phyloP scores from a whole-genome alignment of 108 stramenopile species.

The Discostella stelligeroides region DNA sequence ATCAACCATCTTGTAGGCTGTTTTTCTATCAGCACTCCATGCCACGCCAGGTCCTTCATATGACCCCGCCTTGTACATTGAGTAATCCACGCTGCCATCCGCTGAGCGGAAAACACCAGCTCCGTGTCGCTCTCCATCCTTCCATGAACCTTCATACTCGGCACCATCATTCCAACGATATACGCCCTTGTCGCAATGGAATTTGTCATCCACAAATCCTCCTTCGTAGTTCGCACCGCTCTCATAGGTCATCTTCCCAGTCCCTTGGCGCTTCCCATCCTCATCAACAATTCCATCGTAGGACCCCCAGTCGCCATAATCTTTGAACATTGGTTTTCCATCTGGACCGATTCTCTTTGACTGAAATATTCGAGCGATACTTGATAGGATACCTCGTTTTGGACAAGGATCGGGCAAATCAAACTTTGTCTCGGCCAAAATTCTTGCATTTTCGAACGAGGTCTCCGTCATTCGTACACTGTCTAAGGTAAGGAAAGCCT shows the following conservation, averaged over 20 bases:
- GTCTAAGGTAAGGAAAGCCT: constrained; percentile 2
- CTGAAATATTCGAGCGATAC: constrained; percentile 7
- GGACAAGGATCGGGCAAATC: constrained; percentile 4
- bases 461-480: constrained; percentile 10
- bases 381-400: constrained; percentile 7
- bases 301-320: constrained; percentile 37
- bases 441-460: constrained; percentile 1
- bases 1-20: constrained; percentile 2
- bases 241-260: constrained; percentile 37
- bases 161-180: constrained; percentile 28
- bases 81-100: constrained; percentile 23
- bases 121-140: constrained; percentile 21
- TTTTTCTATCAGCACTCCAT: constrained; percentile 23
- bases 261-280: constrained; percentile 23
- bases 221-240: constrained; percentile 29
- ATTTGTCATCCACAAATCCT: constrained; percentile 31
- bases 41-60: constrained; percentile 8
- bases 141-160: constrained; percentile 27
- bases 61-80: constrained; percentile 2
- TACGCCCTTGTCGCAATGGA: constrained; percentile 21
- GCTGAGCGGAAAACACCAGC: constrained; percentile 2
- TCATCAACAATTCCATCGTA: constrained; percentile 22
- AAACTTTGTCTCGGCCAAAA: constrained; percentile 11
- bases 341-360: constrained; percentile 18
- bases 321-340: constrained; percentile 37